Evolutionary conservation across 2,329 filamentous ascomycete species (phyloP).

Genomic region (Cladosporium sp.): DNA sequence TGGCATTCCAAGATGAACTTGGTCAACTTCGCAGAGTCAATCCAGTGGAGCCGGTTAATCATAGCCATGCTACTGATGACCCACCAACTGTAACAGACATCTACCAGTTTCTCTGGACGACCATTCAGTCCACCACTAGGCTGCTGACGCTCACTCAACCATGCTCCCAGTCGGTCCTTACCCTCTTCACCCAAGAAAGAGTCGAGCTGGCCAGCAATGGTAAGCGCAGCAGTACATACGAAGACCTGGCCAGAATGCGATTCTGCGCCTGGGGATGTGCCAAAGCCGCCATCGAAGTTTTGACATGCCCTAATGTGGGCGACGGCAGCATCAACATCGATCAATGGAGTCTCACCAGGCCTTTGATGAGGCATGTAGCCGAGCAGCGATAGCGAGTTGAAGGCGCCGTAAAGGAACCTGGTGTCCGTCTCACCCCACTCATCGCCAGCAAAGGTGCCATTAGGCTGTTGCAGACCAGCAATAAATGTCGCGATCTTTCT

Average conservation of each 20-base stretch:
- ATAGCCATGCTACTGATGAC: slow-evolving; percentile 88
- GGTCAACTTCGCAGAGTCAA: slow-evolving; percentile 74
- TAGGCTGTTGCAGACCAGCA: slow-evolving; percentile 70
- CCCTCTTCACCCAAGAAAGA: slow-evolving; percentile 57
- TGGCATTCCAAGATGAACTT: slow-evolving; percentile 84
- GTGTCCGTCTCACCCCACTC: slow-evolving; percentile 97
- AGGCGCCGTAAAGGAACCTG: slow-evolving; percentile 83
- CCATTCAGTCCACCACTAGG: slow-evolving; percentile 87
- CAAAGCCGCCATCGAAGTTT: slow-evolving; percentile 94
- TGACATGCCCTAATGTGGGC: slow-evolving; percentile 74
- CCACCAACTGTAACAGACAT: slow-evolving; percentile 99
- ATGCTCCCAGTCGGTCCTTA: slow-evolving; percentile 74
- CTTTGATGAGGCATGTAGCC: slow-evolving; percentile 54
- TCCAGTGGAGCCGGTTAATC: slow-evolving; percentile 85
- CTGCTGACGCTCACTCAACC: slow-evolving; percentile 90
- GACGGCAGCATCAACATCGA: slow-evolving; percentile 78
- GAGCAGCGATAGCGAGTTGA: slow-evolving; percentile 85
- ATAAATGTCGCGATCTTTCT: slow-evolving; percentile 76
- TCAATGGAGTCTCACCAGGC: slow-evolving; percentile 38
- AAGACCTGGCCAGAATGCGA: slow-evolving; percentile 95
- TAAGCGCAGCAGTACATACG: slow-evolving; percentile 82
- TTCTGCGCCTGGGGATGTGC: slow-evolving; percentile 82
- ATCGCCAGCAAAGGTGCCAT: slow-evolving; percentile 87
- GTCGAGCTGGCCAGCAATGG: slow-evolving; percentile 78
- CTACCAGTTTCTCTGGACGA: slow-evolving; percentile 88